A percentile compares a stretch with the other conserved stretches of the same genome.
These are phyloP conservation scores for Naegleria fowleri DNA, from an alignment of 208 protist genomes.

Conservation along the genomic window DNA sequence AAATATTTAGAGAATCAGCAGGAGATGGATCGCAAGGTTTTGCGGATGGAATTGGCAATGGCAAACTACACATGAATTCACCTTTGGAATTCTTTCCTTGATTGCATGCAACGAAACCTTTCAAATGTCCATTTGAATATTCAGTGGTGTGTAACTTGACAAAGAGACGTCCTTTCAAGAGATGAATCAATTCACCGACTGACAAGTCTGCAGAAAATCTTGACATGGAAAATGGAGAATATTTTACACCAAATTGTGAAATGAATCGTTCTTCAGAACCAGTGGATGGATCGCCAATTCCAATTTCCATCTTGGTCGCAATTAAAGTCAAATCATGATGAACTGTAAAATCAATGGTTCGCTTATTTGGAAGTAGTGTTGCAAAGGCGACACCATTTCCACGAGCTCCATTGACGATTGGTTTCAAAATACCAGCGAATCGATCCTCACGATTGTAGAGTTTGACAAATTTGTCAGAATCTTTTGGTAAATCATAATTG, in stretches of 20 bases:
- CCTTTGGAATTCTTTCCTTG: neutral
- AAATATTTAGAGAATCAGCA: neutral
- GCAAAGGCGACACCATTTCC: neutral
- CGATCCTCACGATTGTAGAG: neutral
- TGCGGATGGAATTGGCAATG: neutral
- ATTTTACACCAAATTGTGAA: neutral
- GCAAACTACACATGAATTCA: neutral
- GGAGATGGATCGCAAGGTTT: neutral
- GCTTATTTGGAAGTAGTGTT: neutral
- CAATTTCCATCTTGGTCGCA: neutral
- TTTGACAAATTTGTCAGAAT: neutral
- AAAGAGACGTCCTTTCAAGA: neutral
- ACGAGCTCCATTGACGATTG: neutral
- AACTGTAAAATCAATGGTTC: neutral
- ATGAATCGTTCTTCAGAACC: neutral
- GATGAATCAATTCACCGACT: neutral
- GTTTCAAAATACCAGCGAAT: neutral
- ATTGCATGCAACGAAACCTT: neutral
- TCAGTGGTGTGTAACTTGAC: neutral
- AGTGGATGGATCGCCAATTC: neutral
- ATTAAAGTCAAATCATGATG: neutral
- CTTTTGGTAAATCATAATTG: neutral
- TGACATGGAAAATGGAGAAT: neutral
- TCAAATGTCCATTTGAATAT: constrained; percentile 8
- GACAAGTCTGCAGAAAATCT: neutral